These are phyloP conservation scores for Suillus plorans DNA, from an alignment of 768 basidiomycete species.

Conservation along the genomic window DNA sequence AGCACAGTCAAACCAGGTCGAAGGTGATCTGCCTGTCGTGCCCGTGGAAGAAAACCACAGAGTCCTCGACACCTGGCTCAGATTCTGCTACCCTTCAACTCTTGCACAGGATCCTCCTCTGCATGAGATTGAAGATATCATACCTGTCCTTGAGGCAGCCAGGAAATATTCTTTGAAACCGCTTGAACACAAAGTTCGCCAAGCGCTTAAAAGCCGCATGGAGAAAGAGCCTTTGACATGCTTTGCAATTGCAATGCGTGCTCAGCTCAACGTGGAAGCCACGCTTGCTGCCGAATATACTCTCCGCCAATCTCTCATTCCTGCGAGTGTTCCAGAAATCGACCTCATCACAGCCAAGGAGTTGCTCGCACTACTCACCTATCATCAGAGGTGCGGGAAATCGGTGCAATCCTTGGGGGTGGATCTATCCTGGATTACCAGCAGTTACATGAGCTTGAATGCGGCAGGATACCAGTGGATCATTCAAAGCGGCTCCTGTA, in stretches of 20 bases:
- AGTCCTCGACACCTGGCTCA: constrained; percentile 12
- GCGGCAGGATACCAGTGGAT: constrained; percentile 4
- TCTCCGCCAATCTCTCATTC: constrained; percentile 20
- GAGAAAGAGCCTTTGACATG: constrained; percentile 20
- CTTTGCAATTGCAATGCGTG: constrained; percentile 28
- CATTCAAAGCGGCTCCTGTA: not conserved
- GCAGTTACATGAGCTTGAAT: not conserved
- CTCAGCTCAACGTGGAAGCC: constrained; percentile 18
- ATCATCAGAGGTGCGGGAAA: constrained; percentile 10
- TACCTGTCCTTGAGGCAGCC: constrained; percentile 4
- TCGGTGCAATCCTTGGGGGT: constrained; percentile 2
- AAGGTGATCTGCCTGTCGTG: constrained; percentile 8
- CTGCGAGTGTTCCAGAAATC: constrained; percentile 20
- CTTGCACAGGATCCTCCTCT: constrained; percentile 9
- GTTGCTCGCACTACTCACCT: constrained; percentile 16
- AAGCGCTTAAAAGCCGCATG: constrained; percentile 14
- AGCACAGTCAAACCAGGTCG: constrained; percentile 7
- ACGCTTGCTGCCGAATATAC: constrained; percentile 23
- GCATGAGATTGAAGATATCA: constrained; percentile 1
- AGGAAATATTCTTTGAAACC: constrained; percentile 8
- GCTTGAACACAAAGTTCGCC: constrained; percentile 13
- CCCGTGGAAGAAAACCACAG: constrained; percentile 11
- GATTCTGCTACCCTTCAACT: constrained; percentile 15
- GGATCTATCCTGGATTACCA: constrained; percentile 10
- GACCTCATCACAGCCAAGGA: constrained; percentile 21